Evolutionary conservation across 768 basidiomycete genomes (phyloP).

Genomic region (Leccinum pellstonianum): DNA sequence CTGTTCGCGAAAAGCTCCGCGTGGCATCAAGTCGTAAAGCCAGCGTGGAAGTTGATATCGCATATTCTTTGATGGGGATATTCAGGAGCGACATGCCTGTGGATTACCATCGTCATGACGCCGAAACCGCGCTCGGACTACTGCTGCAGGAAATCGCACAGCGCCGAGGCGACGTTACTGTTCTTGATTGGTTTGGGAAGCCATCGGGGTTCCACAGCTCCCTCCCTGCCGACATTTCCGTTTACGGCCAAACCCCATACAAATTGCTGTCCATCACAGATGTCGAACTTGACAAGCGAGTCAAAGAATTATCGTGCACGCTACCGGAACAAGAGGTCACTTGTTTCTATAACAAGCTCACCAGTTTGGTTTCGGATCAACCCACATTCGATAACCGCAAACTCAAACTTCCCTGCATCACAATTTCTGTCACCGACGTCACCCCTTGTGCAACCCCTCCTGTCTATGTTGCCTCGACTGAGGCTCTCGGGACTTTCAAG

Average conservation of each 20-base stretch:
- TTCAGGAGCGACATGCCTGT: constrained; percentile 13
- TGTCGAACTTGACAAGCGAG: neutral
- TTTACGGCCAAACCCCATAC: too few species aligned
- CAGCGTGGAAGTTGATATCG: constrained; percentile 4
- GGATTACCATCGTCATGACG: constrained; percentile 2
- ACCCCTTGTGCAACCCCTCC: neutral
- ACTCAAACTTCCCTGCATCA: constrained; percentile 14
- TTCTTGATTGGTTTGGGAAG: constrained; percentile 1
- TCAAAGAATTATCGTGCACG: neutral
- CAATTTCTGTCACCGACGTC: constrained; percentile 1
- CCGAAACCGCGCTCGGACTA: constrained; percentile 10
- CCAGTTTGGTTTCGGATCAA: neutral
- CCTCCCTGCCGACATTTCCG: too few species aligned
- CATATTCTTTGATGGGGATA: constrained; percentile 16
- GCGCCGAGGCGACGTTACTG: constrained; percentile 11
- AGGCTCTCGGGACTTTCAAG: constrained; percentile 1
- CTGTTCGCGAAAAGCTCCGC: constrained; percentile 9
- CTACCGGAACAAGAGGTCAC: neutral
- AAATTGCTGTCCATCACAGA: neutral
- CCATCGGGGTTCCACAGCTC: too few species aligned
- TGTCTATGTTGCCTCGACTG: neutral
- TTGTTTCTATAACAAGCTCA: neutral
- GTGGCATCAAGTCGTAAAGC: constrained; percentile 15
- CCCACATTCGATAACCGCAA: constrained; percentile 7
- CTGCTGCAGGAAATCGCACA: constrained; percentile 10